Conservation (phyloP, 495 filamentous ascomycete species). For the Aspergillus wentii region DNA sequence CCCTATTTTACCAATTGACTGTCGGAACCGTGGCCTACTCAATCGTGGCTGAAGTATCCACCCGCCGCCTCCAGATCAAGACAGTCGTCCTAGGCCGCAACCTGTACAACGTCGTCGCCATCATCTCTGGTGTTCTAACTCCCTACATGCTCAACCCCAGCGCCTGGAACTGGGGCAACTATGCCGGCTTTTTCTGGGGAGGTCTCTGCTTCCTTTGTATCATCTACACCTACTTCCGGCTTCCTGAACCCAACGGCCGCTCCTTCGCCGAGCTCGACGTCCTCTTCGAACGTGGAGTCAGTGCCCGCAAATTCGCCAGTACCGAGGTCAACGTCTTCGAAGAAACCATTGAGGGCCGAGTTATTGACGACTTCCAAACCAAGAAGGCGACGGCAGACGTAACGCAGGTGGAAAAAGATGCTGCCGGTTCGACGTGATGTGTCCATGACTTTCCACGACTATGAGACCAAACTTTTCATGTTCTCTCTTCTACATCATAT, state of each 20-base stretch:
- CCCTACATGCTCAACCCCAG: conserved; percentile 72
- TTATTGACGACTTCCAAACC: conserved; percentile 44
- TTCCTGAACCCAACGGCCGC: conserved; percentile 66
- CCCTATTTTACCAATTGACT: conserved; percentile 67
- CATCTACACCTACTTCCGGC: conserved; percentile 69
- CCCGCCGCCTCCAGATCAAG: conserved; percentile 71
- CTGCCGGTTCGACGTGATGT: conserved; percentile 17
- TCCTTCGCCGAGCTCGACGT: conserved; percentile 72
- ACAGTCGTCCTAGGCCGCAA: conserved; percentile 68
- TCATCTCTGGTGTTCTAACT: conserved; percentile 64
- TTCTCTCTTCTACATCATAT: background rate
- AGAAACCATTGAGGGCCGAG: conserved; percentile 47
- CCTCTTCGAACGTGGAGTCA: conserved; percentile 61
- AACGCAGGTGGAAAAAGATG: conserved; percentile 24
- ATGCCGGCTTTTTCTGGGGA: conserved; percentile 80
- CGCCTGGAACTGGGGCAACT: conserved; percentile 73
- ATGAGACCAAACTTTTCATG: conserved; percentile 17
- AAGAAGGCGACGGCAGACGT: conserved; percentile 22
- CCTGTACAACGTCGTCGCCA: conserved; percentile 67
- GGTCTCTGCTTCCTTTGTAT: conserved; percentile 69
- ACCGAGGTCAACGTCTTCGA: conserved; percentile 65
- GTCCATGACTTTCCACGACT: no score
- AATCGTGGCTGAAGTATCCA: conserved; percentile 69
- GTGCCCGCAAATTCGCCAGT: conserved; percentile 62
- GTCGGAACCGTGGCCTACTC: conserved; percentile 79